phyloP scores from a whole-genome alignment of 768 basidiomycete species.

The Suillus discolor region DNA sequence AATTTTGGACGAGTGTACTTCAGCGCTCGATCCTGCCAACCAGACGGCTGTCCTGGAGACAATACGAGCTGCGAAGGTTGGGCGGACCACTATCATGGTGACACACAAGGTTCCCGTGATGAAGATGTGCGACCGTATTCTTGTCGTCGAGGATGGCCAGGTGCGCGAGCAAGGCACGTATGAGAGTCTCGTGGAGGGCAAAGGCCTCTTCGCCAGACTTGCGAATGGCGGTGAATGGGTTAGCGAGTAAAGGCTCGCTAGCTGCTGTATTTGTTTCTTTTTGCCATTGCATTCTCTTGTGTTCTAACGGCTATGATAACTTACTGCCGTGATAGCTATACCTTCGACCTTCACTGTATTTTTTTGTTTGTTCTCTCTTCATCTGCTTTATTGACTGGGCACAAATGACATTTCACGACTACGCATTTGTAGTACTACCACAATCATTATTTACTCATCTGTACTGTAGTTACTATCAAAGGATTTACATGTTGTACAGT shows the following conservation, averaged over 20 bases:
- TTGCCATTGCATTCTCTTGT: slow-evolving; percentile 6
- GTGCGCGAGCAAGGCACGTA: slow-evolving; percentile 81
- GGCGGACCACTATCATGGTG: slow-evolving; percentile 85
- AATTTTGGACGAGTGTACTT: slow-evolving; percentile 95
- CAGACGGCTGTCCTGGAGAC: slow-evolving; percentile 82
- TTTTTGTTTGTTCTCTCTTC: not conserved
- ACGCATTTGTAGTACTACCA: slow-evolving; percentile 15
- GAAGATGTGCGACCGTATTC: slow-evolving; percentile 87
- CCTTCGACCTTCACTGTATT: slow-evolving; percentile 10
- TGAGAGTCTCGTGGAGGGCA: slow-evolving; percentile 64
- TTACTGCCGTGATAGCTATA: slow-evolving; percentile 6
- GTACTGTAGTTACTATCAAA: slow-evolving; percentile 5
- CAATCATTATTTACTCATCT: slow-evolving; percentile 6
- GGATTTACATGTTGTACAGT: not conserved
- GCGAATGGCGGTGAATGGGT: slow-evolving; percentile 79
- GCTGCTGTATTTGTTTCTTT: not conserved
- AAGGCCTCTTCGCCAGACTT: slow-evolving; percentile 75
- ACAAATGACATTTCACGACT: slow-evolving; percentile 11
- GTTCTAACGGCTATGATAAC: not conserved
- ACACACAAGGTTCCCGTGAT: slow-evolving; percentile 93
- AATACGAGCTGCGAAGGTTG: slow-evolving; percentile 61
- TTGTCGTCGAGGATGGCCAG: slow-evolving; percentile 78
- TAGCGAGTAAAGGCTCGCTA: slow-evolving; percentile 22
- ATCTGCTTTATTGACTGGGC: slow-evolving; percentile 5
- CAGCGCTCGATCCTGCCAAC: slow-evolving; percentile 84